These are phyloP conservation scores for Aphanomyces astaci DNA, from an alignment of 352 stramenopile genomes.

Conservation along the genomic window DNA sequence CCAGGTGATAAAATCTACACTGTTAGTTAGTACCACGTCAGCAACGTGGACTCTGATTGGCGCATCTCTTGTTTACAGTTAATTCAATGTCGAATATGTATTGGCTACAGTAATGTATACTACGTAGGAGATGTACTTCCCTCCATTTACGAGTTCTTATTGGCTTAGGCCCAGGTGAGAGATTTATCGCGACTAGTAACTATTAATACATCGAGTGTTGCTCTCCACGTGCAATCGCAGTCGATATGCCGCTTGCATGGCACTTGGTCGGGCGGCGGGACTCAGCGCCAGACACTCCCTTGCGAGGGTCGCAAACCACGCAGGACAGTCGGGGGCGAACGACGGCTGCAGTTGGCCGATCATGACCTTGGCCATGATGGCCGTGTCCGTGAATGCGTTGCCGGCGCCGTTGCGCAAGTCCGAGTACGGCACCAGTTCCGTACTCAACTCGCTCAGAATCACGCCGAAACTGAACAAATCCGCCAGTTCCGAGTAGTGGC, in stretches of 20 bases:
- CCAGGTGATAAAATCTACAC: too few relatives aligned
- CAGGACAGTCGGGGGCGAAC: neutral
- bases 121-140: too few relatives aligned
- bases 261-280: neutral
- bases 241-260: neutral
- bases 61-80: too few relatives aligned
- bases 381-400: slow-evolving; percentile 2
- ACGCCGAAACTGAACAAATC: slow-evolving; percentile 15
- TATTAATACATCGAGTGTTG: too few relatives aligned
- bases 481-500: slow-evolving; percentile 6
- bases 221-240: neutral
- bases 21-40: too few relatives aligned
- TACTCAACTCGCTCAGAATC: slow-evolving; percentile 4
- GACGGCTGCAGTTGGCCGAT: neutral
- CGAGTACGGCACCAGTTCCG: slow-evolving; percentile 3
- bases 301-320: neutral
- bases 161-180: too few relatives aligned
- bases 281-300: neutral
- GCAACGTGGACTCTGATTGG: too few relatives aligned
- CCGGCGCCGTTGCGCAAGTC: slow-evolving; percentile 6
- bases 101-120: too few relatives aligned
- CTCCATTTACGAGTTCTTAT: too few relatives aligned
- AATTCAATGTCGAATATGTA: too few relatives aligned
- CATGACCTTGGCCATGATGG: slow-evolving; percentile 16
- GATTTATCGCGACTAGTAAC: too few relatives aligned